Base-by-base conservation (phyloP, 768 basidiomycete genomes). In the Trametes meyenii region DNA sequence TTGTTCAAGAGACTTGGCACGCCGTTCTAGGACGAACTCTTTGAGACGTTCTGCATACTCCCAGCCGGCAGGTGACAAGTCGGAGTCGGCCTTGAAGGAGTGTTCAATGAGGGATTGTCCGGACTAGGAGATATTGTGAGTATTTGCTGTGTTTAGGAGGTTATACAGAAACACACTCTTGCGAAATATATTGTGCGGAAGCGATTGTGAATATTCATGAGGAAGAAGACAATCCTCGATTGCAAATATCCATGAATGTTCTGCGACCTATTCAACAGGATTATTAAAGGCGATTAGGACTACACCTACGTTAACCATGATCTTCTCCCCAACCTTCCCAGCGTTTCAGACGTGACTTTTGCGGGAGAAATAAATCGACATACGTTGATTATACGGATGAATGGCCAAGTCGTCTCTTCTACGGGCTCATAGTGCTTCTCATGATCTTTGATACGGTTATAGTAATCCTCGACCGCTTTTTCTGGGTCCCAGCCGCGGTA, bases 31-130 rank as follows among this genome's bases (percentile, higher is more conserved):
- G 19, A 99, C 90, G 63, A 96, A 96, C 44, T 97, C 92, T 67
- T 90, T 94, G 61, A 99, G 78, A 42, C 81, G 83, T 66, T 93
- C 90, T 2, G 96, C 89, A 66, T 99, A 99, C 61, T 97, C 95
- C 92, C 94, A 94, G 2, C 97, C 97, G 0, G 88, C 89, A 2
- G 92, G 90, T 1, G 96, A 97, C 11, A 99, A 83, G 73, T 98
- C 96, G 1, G 96, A 94, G 70, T 99, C 97, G 39, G 97, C 96
- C 76, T 96, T 96, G 81, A 96, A 98, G 5, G 96, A 98, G 72
- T 98, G 97, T 72, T 99, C 97, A 67, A 98, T 95, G 60, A 98
- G 80, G 13, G 94, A 96, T 81, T 96, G 95, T n/a, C 97, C 97
- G 17, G 96, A 96, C 95, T 97, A 67, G 43, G 2, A 21, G 14